Conservation (phyloP, 83 land plant genomes). For the Larix sibirica region DNA sequence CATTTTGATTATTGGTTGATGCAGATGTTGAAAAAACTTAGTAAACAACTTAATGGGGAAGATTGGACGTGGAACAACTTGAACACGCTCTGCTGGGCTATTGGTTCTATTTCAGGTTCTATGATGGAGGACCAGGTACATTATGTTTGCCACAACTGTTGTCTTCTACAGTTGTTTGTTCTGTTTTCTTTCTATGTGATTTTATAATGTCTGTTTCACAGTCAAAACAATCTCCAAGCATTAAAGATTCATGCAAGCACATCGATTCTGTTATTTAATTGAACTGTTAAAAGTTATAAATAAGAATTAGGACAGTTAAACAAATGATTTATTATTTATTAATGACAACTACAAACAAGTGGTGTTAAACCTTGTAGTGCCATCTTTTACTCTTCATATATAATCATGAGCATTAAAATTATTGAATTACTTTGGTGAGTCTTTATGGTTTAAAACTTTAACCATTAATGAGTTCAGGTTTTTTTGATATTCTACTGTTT, state of each 20-base stretch:
- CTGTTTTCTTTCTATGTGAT: not conserved
- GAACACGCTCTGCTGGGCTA: conserved; percentile 98
- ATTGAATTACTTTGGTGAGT: too few species aligned
- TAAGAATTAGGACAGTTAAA: too few species aligned
- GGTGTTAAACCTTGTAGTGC: too few species aligned
- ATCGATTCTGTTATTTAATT: too few species aligned
- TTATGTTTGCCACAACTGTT: too few species aligned
- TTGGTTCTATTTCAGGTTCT: conserved; percentile 98
- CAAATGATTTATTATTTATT: too few species aligned
- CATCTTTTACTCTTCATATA: too few species aligned
- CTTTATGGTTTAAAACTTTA: too few species aligned
- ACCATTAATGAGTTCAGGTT: not conserved
- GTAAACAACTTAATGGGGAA: conserved; percentile 91
- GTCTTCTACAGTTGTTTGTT: too few species aligned
- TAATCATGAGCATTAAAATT: too few species aligned
- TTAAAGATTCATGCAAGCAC: not conserved
- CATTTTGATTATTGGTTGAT: not conserved
- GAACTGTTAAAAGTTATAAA: too few species aligned
- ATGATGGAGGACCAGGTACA: conserved; percentile 36
- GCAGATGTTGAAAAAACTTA: conserved; percentile 93
- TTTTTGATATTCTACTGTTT: not conserved
- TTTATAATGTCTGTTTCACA: not conserved
- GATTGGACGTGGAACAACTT: conserved; percentile 99
- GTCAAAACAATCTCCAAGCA: not conserved
- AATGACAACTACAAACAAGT: too few species aligned